Percentiles rank a stretch among this genome's conserved stretches.
These are phyloP conservation scores for Backusella tuberculispora DNA, from an alignment of 192 early-diverging fungal genomes.

Conservation along the genomic window DNA sequence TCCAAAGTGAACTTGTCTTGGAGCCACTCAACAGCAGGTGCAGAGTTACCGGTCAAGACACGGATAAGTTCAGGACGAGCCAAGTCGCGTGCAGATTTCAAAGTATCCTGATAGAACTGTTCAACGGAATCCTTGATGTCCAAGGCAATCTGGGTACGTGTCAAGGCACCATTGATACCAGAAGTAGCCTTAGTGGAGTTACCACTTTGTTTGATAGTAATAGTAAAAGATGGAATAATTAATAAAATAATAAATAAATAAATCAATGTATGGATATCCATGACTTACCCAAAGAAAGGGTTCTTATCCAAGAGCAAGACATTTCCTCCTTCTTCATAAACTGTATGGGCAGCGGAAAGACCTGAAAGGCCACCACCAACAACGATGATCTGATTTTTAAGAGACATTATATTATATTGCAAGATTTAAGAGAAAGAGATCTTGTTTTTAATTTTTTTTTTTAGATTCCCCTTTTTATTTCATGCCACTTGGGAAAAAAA, in stretches of 20 bases:
- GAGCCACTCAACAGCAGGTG: constrained; percentile 92
- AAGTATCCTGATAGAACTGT: constrained; percentile 87
- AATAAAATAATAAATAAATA: not conserved
- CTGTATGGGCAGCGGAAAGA: constrained; percentile 85
- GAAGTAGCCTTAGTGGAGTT: constrained; percentile 99
- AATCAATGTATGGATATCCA: not conserved
- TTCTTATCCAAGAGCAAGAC: constrained; percentile 89
- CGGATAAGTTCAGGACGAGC: constrained; percentile 80
- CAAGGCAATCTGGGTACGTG: constrained; percentile 74
- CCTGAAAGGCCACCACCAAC: constrained; percentile 92
- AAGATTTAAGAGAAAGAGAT: constrained; percentile 7
- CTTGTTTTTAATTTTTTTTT: not conserved
- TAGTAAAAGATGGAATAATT: constrained; percentile 3
- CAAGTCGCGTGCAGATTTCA: constrained; percentile 82
- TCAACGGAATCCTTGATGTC: constrained; percentile 82
- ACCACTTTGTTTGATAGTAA: constrained; percentile 63
- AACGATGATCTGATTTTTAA: constrained; percentile 70
- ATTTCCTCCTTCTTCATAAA: constrained; percentile 82
- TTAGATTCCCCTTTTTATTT: constrained; percentile 20
- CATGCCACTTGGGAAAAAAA: constrained; percentile 19
- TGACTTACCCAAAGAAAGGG: constrained; percentile 73
- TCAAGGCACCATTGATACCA: constrained; percentile 95
- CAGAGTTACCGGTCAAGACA: constrained; percentile 85
- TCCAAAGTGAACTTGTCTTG: constrained; percentile 89
- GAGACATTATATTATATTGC: constrained; percentile 41